These are phyloP conservation scores for Suhomyces sp. DNA, from an alignment of 805 yeast genomes.

Conservation along the genomic window DNA sequence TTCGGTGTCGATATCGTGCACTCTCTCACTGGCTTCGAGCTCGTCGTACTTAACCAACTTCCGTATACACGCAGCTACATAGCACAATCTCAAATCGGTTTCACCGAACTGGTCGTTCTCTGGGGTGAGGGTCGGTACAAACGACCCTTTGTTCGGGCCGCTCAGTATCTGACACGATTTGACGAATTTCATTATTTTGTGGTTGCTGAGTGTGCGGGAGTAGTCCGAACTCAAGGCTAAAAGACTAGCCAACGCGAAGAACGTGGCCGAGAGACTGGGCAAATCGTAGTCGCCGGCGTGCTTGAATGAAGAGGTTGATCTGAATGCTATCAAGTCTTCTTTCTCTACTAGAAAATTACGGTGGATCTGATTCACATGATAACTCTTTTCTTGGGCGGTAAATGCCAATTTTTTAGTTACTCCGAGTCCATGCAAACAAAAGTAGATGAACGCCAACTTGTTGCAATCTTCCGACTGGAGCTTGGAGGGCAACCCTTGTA, in stretches of 20 bases:
- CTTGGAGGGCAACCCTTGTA: constrained; percentile 51
- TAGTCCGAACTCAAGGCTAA: constrained; percentile 48
- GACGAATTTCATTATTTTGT: constrained; percentile 58
- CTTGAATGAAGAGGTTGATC: constrained; percentile 54
- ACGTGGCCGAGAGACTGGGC: constrained; percentile 71
- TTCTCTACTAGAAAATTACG: constrained; percentile 36
- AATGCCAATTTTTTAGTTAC: constrained; percentile 39
- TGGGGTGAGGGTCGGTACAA: constrained; percentile 30
- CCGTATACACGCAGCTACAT: constrained; percentile 67
- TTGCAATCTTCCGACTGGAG: constrained; percentile 67
- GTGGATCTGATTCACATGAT: constrained; percentile 45
- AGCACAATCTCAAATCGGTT: constrained; percentile 68
- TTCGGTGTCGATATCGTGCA: constrained; percentile 42
- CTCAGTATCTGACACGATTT: constrained; percentile 50
- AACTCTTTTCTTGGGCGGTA: constrained; percentile 19
- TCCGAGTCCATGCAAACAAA: constrained; percentile 61
- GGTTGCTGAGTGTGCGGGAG: constrained; percentile 25
- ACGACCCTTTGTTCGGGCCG: constrained; percentile 32
- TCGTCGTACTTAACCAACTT: constrained; percentile 45
- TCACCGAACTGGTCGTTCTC: constrained; percentile 50
- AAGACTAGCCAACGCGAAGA: constrained; percentile 64
- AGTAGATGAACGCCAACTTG: constrained; percentile 66
- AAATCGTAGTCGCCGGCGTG: constrained; percentile 45
- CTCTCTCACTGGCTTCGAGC: constrained; percentile 7
- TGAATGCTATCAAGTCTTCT: constrained; percentile 46